Evolutionary conservation across 2,329 filamentous ascomycete species (phyloP).

Genomic region (Talaromyces sp.): DNA sequence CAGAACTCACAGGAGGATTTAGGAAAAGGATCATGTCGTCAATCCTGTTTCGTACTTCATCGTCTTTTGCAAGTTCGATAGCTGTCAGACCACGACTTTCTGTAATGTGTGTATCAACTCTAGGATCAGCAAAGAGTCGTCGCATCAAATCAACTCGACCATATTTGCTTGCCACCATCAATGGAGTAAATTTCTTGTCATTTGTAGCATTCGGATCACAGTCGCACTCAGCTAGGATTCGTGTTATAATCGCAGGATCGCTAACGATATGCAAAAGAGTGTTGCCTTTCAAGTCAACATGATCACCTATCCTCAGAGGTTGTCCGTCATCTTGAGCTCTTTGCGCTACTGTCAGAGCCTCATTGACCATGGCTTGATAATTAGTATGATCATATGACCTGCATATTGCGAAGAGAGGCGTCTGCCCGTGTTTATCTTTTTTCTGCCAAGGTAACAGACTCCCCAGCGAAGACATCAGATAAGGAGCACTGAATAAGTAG

Average conservation of each 20-base stretch:
- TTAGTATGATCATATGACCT: conserved; percentile 90
- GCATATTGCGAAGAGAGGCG: conserved; percentile 92
- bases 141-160: conserved; percentile 91
- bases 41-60: conserved; percentile 93
- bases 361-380: conserved; percentile 83
- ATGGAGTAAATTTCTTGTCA: conserved; percentile 87
- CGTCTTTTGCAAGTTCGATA: conserved; percentile 94
- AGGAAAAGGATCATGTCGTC: conserved; percentile 89
- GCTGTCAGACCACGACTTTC: conserved; percentile 88
- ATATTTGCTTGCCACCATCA: conserved; percentile 99
- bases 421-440: conserved; percentile 94
- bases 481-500: conserved; percentile 89
- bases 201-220: conserved; percentile 96
- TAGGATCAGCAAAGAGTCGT: conserved; percentile 78
- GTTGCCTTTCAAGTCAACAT: conserved; percentile 89
- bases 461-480: conserved; percentile 74
- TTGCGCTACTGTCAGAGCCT: conserved; percentile 72
- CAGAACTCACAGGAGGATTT: conserved; percentile 50
- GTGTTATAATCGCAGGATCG: conserved; percentile 71
- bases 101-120: conserved; percentile 80
- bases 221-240: conserved; percentile 79
- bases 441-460: conserved; percentile 80
- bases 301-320: conserved; percentile 85
- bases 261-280: conserved; percentile 95
- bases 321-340: conserved; percentile 71